A percentile compares a stretch with the other conserved stretches of the same genome.
Conservation (phyloP, 208 protist species). For the Leptomonas pyrrhocoris region DNA sequence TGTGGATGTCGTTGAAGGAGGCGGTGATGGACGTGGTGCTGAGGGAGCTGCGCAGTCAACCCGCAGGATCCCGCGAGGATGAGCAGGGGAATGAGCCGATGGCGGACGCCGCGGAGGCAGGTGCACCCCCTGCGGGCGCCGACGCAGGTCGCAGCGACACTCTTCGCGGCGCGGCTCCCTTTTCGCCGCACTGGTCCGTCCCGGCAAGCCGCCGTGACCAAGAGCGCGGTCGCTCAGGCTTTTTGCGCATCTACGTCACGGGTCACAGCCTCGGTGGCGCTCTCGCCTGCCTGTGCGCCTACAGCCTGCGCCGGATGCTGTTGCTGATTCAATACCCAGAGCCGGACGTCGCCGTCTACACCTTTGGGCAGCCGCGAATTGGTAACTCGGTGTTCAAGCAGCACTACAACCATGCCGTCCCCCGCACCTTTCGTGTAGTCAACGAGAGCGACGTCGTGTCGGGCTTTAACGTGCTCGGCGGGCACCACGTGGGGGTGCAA, state of each 20-base stretch:
- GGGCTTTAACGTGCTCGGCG: slow-evolving; percentile 54
- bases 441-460: slow-evolving; percentile 88
- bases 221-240: slow-evolving; percentile 5
- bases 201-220: not conserved
- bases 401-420: slow-evolving; percentile 74
- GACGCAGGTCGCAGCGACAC: not conserved
- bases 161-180: slow-evolving; percentile 9
- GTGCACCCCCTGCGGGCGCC: not conserved
- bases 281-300: slow-evolving; percentile 79
- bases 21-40: slow-evolving; percentile 57
- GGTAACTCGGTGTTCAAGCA: slow-evolving; percentile 73
- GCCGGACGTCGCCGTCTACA: slow-evolving; percentile 75
- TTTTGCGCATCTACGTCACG: slow-evolving; percentile 63
- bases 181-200: slow-evolving; percentile 19
- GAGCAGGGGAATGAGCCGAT: not conserved
- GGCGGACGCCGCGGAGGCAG: not conserved
- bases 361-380: slow-evolving; percentile 82
- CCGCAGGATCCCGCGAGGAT: not conserved
- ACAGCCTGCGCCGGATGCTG: slow-evolving; percentile 68
- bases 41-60: slow-evolving; percentile 35
- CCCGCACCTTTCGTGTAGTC: slow-evolving; percentile 83
- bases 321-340: slow-evolving; percentile 56
- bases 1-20: slow-evolving; percentile 79
- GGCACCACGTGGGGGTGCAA: slow-evolving; percentile 77
- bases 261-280: slow-evolving; percentile 86